phyloP scores from a whole-genome alignment of 202 grass and related monocot species.

The Saccharum hybrid region DNA sequence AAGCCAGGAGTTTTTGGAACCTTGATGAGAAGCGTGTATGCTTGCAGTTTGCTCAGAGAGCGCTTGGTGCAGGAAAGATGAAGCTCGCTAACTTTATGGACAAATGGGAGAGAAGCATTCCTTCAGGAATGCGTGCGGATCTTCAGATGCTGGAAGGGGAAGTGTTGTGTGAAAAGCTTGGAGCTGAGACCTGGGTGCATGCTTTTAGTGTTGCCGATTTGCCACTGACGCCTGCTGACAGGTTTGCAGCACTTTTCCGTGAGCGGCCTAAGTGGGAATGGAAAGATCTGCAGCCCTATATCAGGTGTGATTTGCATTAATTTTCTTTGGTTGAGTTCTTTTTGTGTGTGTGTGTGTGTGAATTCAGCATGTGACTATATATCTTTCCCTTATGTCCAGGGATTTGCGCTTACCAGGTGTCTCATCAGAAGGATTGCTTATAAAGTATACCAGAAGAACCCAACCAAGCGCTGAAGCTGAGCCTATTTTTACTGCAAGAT shows the following conservation, averaged over 20 bases:
- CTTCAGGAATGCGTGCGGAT: conserved; percentile 66
- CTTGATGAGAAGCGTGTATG: conserved; percentile 74
- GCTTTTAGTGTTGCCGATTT: conserved; percentile 70
- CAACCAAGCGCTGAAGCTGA: conserved; percentile 75
- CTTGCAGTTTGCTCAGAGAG: conserved; percentile 67
- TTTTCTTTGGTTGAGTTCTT: background rate
- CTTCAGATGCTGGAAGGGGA: conserved; percentile 89
- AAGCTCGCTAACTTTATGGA: conserved; percentile 77
- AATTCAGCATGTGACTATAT: background rate
- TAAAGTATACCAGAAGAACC: conserved; percentile 85
- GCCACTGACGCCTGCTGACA: conserved; percentile 68
- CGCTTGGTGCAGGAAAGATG: conserved; percentile 65
- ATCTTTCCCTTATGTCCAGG: conserved; percentile 45
- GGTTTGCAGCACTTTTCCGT: conserved; percentile 68
- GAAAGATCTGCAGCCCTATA: conserved; percentile 90
- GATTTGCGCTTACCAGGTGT: conserved; percentile 66
- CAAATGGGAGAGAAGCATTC: conserved; percentile 77
- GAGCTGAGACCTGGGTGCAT: conserved; percentile 80
- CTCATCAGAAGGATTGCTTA: conserved; percentile 91
- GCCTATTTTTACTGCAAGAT: conserved; percentile 90
- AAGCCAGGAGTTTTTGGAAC: conserved; percentile 50
- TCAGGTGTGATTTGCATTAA: conserved; percentile 57
- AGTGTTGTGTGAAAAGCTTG: conserved; percentile 81
- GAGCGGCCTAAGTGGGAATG: conserved; percentile 84
- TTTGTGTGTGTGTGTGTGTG: background rate